Evolutionary conservation across 768 basidiomycete genomes (phyloP).

Genomic region (Lactarius akahatsu): DNA sequence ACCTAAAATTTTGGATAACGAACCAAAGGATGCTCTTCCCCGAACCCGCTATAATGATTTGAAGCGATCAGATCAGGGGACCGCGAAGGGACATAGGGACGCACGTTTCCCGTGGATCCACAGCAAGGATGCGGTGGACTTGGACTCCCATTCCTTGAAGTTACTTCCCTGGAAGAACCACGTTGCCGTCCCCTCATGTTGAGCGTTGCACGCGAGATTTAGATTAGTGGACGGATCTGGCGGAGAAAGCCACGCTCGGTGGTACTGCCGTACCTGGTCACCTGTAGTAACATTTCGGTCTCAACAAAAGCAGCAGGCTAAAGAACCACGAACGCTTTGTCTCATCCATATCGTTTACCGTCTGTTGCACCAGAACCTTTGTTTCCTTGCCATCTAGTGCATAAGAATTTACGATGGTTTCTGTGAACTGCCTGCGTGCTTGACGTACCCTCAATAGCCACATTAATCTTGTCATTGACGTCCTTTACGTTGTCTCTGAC

Average conservation of each 20-base stretch:
- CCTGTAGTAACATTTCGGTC: neutral
- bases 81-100: neutral
- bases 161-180: neutral
- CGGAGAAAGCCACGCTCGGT: neutral
- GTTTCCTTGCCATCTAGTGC: neutral
- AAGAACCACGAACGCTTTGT: neutral
- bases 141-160: neutral
- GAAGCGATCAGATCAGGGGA: neutral
- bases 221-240: neutral
- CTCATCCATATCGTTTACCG: neutral
- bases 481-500: neutral
- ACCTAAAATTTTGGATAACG: neutral
- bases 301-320: neutral
- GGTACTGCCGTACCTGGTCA: neutral
- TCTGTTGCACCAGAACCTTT: neutral
- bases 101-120: constrained; percentile 12
- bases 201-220: neutral
- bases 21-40: constrained; percentile 3
- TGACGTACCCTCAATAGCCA: neutral
- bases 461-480: neutral
- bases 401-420: neutral
- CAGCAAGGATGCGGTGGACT: neutral
- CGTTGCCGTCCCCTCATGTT: neutral
- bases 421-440: neutral
- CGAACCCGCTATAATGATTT: neutral